Percentiles rank a stretch among this genome's conserved stretches.
Evolutionary conservation across 163 green algal genomes (phyloP).

Genomic region (Prototheca stagnorum): DNA sequence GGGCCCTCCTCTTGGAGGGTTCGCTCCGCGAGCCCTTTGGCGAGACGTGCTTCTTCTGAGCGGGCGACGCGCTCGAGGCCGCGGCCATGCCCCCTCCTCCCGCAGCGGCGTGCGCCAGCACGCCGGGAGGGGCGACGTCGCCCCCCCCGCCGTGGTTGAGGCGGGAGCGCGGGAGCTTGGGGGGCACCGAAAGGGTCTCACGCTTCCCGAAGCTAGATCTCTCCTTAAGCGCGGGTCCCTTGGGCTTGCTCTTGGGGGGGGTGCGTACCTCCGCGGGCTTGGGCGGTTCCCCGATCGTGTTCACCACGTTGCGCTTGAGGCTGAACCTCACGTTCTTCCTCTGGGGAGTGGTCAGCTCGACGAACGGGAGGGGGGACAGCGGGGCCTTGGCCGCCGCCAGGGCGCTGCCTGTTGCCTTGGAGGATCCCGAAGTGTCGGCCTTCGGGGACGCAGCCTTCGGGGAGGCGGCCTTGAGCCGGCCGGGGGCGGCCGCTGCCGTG

Average conservation of each 20-base stretch:
- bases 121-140: too few relatives aligned
- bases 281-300: slow-evolving; percentile 21
- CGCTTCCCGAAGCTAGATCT: too few relatives aligned
- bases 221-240: slow-evolving; percentile 21
- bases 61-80: not conserved
- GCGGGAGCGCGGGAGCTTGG: too few relatives aligned
- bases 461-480: too few relatives aligned
- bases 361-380: not conserved
- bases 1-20: not conserved
- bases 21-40: not conserved
- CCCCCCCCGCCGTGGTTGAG: too few relatives aligned
- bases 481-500: not conserved
- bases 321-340: slow-evolving; percentile 27
- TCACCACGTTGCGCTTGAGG: slow-evolving; percentile 25
- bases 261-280: slow-evolving; percentile 25
- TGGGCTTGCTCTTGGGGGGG: slow-evolving; percentile 24
- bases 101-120: too few relatives aligned
- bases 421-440: too few relatives aligned
- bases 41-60: not conserved
- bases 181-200: too few relatives aligned
- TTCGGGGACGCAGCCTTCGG: not conserved
- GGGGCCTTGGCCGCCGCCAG: too few relatives aligned
- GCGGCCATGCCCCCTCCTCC: not conserved
- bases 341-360: not conserved
- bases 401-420: too few relatives aligned